Evolutionary conservation across 768 basidiomycete species (phyloP).

Genomic region (Pluteus cervinus): DNA sequence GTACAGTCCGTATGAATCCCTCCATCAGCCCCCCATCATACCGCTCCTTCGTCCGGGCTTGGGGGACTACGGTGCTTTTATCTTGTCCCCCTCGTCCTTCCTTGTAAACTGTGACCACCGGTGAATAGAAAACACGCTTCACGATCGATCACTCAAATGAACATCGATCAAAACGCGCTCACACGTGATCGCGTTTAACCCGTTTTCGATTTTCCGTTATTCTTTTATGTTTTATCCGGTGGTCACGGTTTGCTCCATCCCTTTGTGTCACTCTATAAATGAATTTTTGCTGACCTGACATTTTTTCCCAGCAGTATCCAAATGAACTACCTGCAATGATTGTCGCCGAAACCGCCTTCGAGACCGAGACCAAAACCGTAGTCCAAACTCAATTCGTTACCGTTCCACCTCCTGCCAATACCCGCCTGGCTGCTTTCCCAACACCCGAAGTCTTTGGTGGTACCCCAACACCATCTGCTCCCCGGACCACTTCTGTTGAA

Average conservation of each 20-base stretch:
- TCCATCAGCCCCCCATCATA: constrained; percentile 34
- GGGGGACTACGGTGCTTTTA: constrained; percentile 76
- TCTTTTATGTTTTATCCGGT: background rate
- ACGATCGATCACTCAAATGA: constrained; percentile 27
- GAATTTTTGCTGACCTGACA: constrained; percentile 26
- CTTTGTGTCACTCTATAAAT: too few species aligned
- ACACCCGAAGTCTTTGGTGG: constrained; percentile 58
- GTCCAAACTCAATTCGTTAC: constrained; percentile 62
- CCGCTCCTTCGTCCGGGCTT: constrained; percentile 86
- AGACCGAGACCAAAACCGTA: constrained; percentile 61
- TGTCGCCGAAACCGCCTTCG: constrained; percentile 40
- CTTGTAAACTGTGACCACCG: constrained; percentile 32
- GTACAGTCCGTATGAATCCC: constrained; percentile 65
- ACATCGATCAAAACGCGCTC: constrained; percentile 29
- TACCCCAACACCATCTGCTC: constrained; percentile 55
- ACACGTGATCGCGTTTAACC: constrained; percentile 35
- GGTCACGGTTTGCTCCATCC: constrained; percentile 9
- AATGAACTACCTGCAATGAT: constrained; percentile 43
- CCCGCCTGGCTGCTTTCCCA: constrained; percentile 68
- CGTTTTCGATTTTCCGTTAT: constrained; percentile 26
- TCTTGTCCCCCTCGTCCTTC: constrained; percentile 72
- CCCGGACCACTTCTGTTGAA: constrained; percentile 70
- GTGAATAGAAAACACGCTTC: constrained; percentile 17
- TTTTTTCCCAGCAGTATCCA: constrained; percentile 28
- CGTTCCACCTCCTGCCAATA: constrained; percentile 73